Percentiles rank a stretch among this genome's conserved stretches.
phyloP scores from a whole-genome alignment of 139 green algal genomes.

The Chlorokybus atmophyticus region DNA sequence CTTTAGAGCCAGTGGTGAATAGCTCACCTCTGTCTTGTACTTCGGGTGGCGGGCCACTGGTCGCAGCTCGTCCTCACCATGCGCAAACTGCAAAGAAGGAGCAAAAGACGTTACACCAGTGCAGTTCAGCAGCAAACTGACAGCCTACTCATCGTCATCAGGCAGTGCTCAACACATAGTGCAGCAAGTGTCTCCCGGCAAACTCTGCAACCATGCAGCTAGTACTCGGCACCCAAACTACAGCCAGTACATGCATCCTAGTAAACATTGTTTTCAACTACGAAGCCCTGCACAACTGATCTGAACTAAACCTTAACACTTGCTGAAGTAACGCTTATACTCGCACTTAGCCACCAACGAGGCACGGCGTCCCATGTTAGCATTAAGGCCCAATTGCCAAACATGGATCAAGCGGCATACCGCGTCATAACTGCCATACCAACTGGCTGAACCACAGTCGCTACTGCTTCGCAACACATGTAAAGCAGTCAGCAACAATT shows the following conservation, averaged over 20 bases:
- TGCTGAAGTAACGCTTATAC: too few relatives aligned
- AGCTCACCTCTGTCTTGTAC: conserved; percentile 42
- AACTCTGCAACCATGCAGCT: background rate
- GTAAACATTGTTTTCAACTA: background rate
- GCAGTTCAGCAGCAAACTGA: background rate
- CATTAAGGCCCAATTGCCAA: too few relatives aligned
- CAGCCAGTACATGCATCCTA: background rate
- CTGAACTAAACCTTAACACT: too few relatives aligned
- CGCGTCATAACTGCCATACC: too few relatives aligned
- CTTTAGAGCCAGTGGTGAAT: too few relatives aligned
- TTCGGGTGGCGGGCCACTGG: conserved; percentile 35
- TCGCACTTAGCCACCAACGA: too few relatives aligned
- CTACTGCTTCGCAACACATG: too few relatives aligned
- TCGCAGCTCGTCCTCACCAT: conserved; percentile 35
- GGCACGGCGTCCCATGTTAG: too few relatives aligned
- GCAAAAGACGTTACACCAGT: background rate
- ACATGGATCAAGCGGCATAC: too few relatives aligned
- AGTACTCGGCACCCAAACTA: background rate
- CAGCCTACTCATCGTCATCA: background rate
- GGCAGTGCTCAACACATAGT: background rate
- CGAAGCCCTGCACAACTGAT: too few relatives aligned
- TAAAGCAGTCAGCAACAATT: too few relatives aligned
- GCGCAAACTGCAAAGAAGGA: conserved; percentile 30
- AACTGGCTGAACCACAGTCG: too few relatives aligned
- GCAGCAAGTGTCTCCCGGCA: background rate